A percentile compares a stretch with the other conserved stretches of the same genome.
Conservation (phyloP, 805 yeast species). For the Kodamaea laetipori region DNA sequence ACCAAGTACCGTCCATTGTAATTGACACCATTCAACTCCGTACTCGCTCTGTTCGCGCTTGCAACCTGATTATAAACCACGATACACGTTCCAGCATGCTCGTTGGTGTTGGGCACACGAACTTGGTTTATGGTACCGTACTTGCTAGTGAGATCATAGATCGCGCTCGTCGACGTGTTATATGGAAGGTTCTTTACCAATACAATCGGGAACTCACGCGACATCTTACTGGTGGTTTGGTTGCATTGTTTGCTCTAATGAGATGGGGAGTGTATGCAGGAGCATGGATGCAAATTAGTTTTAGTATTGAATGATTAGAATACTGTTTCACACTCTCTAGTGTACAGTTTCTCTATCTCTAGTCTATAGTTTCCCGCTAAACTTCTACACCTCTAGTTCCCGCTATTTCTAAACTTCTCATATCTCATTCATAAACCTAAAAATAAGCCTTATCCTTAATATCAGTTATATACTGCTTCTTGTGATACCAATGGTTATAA, state of each 20-base stretch:
- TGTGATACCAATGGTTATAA: conserved; percentile 22
- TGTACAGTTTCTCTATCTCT: too few species aligned
- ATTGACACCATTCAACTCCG: conserved; percentile 61
- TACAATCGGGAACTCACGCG: conserved; percentile 44
- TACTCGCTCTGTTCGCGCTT: conserved; percentile 52
- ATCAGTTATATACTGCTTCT: conserved; percentile 26
- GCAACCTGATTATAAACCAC: conserved; percentile 52
- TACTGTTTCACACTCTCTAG: too few species aligned
- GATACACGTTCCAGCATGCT: conserved; percentile 48
- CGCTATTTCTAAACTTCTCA: too few species aligned
- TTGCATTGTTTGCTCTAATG: too few species aligned
- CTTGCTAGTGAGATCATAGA: conserved; percentile 54
- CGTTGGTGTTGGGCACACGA: conserved; percentile 34
- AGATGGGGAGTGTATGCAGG: too few species aligned
- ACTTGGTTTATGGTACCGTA: conserved; percentile 61
- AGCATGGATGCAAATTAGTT: too few species aligned
- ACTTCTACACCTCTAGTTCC: too few species aligned
- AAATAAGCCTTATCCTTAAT: conserved; percentile 27
- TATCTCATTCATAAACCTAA: conserved; percentile 5
- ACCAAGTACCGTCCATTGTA: conserved; percentile 61
- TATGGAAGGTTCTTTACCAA: conserved; percentile 62
- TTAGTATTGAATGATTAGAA: too few species aligned
- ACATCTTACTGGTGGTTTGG: conserved; percentile 13
- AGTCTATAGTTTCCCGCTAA: too few species aligned
- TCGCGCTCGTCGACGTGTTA: conserved; percentile 44